Evolutionary conservation across 129 eudicot species (phyloP), one percentile per base, ranked within the genome.

Genomic region (Kitagawia praeruptora): DNA sequence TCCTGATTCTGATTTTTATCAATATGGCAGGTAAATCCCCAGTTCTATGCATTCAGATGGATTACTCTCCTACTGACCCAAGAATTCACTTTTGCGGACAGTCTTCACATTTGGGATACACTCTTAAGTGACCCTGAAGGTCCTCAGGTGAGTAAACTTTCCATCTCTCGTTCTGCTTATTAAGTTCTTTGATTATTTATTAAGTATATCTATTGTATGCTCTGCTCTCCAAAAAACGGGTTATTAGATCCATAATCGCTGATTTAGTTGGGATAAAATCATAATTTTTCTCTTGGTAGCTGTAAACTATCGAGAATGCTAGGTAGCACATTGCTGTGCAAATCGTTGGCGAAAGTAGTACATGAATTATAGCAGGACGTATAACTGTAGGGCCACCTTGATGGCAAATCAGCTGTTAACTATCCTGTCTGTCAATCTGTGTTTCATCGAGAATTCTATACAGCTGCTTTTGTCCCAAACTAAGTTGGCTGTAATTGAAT

Each of bases 11-110:
- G 77, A 19, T 45, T 46, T 25, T 25, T 42, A 23, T 46, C 80
- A 27, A 44, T 56, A 39, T 85, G 87, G 70, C 98, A 92, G 99
- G 92, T 96, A 67, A 96, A 96, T 90, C 99, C 99, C 16, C 99
- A 96, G 81, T 96, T 96, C 84, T 96, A 96, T 83, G 97, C 99
- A 78, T 92, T 96, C 83, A 90, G 97, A 84, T 96, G 99, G 99
- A 96, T 96, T 53, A 96, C 99, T 34, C 99, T 96, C 61, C 92
- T 96, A 3, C 82, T 92, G 90, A 96, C 98, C 78, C 99, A 92
- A 83, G 99, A 96, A 75, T 96, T 92, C 83, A 86, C 87, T 77
- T 96, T 96, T 79, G 87, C 94, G 7, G 99, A 92, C 78, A 88
- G 86, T 82, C 96, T 90, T 56, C 87, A 89, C 51, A 92, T 96